Conservation (phyloP, 305 asterid species). For the Solanum aculeatissimum region DNA sequence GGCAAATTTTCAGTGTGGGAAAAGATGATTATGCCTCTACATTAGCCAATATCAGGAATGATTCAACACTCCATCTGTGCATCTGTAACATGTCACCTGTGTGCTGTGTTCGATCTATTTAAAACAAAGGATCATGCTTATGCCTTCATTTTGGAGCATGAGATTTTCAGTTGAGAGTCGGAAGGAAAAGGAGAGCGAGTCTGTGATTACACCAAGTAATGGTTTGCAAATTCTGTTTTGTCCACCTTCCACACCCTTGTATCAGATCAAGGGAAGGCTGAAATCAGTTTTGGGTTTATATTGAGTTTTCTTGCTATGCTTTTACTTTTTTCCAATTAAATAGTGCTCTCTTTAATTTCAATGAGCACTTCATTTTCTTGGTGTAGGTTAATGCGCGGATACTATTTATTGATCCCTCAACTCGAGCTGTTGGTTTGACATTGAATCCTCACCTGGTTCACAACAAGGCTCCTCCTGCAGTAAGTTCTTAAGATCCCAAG, state of each 20-base stretch:
- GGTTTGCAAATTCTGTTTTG: not conserved
- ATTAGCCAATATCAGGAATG: not conserved
- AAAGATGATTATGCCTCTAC: not conserved
- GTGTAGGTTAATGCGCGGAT: constrained; percentile 84
- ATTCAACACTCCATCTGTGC: not conserved
- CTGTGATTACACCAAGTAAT: not conserved
- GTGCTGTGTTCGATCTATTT: not conserved
- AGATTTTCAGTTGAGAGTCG: not conserved
- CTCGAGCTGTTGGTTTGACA: constrained; percentile 93
- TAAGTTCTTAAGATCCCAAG: constrained; percentile 31
- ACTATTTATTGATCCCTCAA: constrained; percentile 85
- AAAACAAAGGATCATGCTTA: not conserved
- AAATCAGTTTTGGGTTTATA: not conserved
- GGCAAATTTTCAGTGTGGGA: not conserved
- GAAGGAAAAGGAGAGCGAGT: not conserved
- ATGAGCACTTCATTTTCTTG: not conserved
- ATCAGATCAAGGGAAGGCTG: not conserved
- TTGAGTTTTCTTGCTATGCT: not conserved
- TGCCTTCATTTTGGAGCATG: not conserved
- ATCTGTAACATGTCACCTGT: not conserved
- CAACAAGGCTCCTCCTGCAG: constrained; percentile 70
- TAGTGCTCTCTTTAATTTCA: not conserved
- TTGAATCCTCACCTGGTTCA: constrained; percentile 68
- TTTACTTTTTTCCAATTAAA: not conserved
- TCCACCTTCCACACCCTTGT: not conserved